Conservation (phyloP, 805 yeast genomes). For the Ogataea kodamae region DNA sequence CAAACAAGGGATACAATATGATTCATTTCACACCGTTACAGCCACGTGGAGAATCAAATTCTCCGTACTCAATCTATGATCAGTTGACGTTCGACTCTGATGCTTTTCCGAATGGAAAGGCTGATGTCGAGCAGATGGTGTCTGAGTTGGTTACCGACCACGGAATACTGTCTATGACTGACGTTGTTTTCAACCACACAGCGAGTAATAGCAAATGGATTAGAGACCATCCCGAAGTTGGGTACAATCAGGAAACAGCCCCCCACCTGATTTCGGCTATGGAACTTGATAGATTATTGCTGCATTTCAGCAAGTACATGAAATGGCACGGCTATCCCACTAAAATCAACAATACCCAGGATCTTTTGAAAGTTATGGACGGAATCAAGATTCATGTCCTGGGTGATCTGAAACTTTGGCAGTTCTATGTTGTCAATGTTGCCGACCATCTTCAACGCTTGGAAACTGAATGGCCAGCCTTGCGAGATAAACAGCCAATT, state of each 20-base stretch:
- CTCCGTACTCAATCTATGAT: slow-evolving; percentile 90
- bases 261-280: slow-evolving; percentile 86
- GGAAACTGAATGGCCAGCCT: slow-evolving; percentile 34
- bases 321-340: slow-evolving; percentile 60
- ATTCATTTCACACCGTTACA: slow-evolving; percentile 94
- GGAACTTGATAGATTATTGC: slow-evolving; percentile 69
- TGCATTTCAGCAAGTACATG: slow-evolving; percentile 62
- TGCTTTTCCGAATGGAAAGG: slow-evolving; percentile 50
- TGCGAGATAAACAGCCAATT: slow-evolving; percentile 22
- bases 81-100: slow-evolving; percentile 74
- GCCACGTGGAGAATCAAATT: slow-evolving; percentile 81
- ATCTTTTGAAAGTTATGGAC: slow-evolving; percentile 58
- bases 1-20: slow-evolving; percentile 87
- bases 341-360: slow-evolving; percentile 45
- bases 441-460: slow-evolving; percentile 38
- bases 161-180: slow-evolving; percentile 75
- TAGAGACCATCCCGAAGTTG: slow-evolving; percentile 81
- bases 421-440: slow-evolving; percentile 74
- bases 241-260: slow-evolving; percentile 81
- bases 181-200: slow-evolving; percentile 92
- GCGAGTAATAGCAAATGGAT: slow-evolving; percentile 90
- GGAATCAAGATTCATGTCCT: slow-evolving; percentile 69
- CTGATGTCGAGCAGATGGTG: slow-evolving; percentile 54
- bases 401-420: slow-evolving; percentile 73
- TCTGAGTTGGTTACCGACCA: slow-evolving; percentile 47